Base-by-base conservation (phyloP, 805 yeast genomes). In the Candida lessepsii region DNA sequence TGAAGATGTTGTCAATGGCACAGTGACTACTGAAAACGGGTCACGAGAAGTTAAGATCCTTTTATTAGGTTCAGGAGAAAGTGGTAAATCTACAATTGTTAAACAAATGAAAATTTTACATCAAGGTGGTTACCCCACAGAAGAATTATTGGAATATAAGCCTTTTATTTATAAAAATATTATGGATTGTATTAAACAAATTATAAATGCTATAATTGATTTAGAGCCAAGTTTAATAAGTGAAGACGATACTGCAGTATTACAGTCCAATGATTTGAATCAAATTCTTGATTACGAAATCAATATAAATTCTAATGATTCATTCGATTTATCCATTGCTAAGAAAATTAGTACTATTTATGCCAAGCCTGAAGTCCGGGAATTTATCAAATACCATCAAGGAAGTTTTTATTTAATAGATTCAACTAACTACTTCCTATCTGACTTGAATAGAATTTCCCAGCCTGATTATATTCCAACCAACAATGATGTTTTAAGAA, bases 31-130 rank as follows among this genome's bases (percentile, higher is more conserved):
- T 27, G 41, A 32, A 16, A 34, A 10, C 15, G 29, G 29, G 11
- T 20, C 34, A 18, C 57, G 73, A 46, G 86, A 79, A 43, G 79
- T 81, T 39, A 89, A 89, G 58, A 81, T 90, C 34, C 67, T 90
- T 26, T 68, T 90, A 24, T 63, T 85, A 35, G 93, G 99, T 4
- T 85, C 96, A 0, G 99, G 98, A 11, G 95, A 85, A 55, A 73
- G 82, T 46, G 95, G 95, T 4, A 86, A 85, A 55, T 81, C 89
- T 6, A 85, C 95, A 13, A 80, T 85, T 39, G 76, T 86, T 39
- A 86, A 84, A 58, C 95, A 85, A 59, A 86, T 86, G 80, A 84
- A 83, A 56, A 83, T 83, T 43, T 66, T 83, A 36, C 87, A 84
- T 55, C 85, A 82, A 54, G 71, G 78, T 49, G 90, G 90, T 7